A percentile compares a stretch with the other conserved stretches of the same genome.
Conservation (phyloP, 306 rosid genomes). For the Quercus gilva region DNA sequence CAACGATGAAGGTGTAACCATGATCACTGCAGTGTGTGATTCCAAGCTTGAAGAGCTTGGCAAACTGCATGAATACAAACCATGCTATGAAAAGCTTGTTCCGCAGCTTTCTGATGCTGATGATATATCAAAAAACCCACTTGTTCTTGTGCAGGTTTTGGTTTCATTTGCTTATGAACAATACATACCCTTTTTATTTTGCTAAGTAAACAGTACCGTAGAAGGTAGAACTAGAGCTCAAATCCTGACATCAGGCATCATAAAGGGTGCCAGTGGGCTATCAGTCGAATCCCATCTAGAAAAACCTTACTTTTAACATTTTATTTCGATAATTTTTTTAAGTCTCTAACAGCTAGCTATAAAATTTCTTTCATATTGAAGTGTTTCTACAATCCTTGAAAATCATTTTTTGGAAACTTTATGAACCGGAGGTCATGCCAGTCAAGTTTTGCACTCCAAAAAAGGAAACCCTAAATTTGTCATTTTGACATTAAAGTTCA, state of each 20-base stretch:
- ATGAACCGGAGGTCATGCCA: background rate
- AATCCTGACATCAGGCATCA: too few species aligned
- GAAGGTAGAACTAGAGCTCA: too few species aligned
- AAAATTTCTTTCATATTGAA: background rate
- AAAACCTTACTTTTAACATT: background rate
- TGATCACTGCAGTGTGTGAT: constrained; percentile 14
- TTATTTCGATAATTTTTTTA: background rate
- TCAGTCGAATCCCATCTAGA: too few species aligned
- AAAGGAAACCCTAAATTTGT: background rate
- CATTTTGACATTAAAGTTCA: too few species aligned
- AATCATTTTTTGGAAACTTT: background rate
- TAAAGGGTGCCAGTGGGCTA: too few species aligned
- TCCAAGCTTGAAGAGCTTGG: constrained; percentile 27
- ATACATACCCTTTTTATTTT: background rate
- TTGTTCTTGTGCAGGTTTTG: constrained; percentile 30
- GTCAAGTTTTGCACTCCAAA: background rate
- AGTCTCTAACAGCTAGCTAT: background rate
- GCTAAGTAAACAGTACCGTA: too few species aligned
- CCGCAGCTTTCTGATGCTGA: constrained; percentile 16
- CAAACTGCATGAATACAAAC: constrained; percentile 19
- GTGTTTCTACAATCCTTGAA: background rate
- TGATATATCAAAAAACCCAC: constrained; percentile 22
- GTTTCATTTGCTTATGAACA: background rate
- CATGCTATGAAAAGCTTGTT: constrained; percentile 24
- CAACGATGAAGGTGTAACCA: constrained; percentile 17